Evolutionary conservation across 257 asterid species (phyloP).

Genomic region (Solanum verrucosum): DNA sequence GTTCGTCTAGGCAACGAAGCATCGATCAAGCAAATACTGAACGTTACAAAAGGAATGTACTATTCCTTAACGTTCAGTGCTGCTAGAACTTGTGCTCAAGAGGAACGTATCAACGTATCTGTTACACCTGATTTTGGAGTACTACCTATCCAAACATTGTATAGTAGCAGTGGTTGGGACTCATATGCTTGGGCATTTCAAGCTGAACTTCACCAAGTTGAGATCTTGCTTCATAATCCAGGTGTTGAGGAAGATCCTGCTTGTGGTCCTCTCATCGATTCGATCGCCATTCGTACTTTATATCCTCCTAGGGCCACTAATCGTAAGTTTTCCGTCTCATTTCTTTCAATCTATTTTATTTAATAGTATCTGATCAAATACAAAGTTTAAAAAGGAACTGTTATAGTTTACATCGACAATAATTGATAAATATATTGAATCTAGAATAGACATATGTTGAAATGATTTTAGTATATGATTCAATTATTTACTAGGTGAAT

Average conservation of each 20-base stretch:
- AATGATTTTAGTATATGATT: background rate
- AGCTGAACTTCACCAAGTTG: conserved; percentile 24
- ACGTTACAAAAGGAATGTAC: conserved; percentile 68
- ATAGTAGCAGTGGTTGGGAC: conserved; percentile 93
- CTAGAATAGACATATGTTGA: background rate
- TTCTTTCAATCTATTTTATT: background rate
- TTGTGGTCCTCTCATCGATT: conserved; percentile 88
- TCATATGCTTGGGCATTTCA: conserved; percentile 88
- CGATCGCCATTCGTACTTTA: conserved; percentile 60
- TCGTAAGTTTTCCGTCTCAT: conserved; percentile 30
- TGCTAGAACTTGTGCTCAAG: conserved; percentile 92
- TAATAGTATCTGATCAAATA: rapidly evolving
- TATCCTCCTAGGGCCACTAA: conserved; percentile 77
- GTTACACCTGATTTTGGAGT: conserved; percentile 78
- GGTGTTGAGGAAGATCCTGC: conserved; percentile 95
- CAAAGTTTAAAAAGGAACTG: background rate
- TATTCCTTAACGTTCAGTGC: conserved; percentile 83
- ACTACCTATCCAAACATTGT: conserved; percentile 74
- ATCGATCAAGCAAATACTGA: conserved; percentile 53
- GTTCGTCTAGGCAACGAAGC: conserved; percentile 93
- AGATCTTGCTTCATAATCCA: conserved; percentile 70
- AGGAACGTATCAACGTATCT: conserved; percentile 63
- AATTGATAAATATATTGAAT: background rate
- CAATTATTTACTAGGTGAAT: background rate
- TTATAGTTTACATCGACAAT: background rate